Evolutionary conservation across 2,329 filamentous ascomycete genomes (phyloP).

Genomic region (Amphichorda felina): DNA sequence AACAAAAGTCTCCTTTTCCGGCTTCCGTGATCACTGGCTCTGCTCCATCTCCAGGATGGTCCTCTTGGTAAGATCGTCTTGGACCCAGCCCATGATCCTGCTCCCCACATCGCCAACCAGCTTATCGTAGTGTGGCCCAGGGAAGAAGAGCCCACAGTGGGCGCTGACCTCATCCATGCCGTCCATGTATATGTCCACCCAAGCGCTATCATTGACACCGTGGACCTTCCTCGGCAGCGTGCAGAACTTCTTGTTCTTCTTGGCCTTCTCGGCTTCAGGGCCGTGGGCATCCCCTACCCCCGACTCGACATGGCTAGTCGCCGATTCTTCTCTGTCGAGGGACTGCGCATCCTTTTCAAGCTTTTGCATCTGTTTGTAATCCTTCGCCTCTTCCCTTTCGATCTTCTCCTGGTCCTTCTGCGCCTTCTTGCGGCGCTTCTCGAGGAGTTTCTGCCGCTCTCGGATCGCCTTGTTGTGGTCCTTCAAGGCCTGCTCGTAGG

Average conservation of each 20-base stretch:
- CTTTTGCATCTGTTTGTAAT: constrained; percentile 9
- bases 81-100: constrained; percentile 57
- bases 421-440: constrained; percentile 37
- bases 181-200: constrained; percentile 72
- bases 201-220: constrained; percentile 54
- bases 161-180: constrained; percentile 77
- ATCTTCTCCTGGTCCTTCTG: constrained; percentile 27
- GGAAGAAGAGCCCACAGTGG: constrained; percentile 71
- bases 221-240: constrained; percentile 47
- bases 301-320: no score
- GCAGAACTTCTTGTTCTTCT: constrained; percentile 55
- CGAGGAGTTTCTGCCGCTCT: constrained; percentile 47
- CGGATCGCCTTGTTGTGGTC: constrained; percentile 52
- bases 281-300: constrained; percentile 6
- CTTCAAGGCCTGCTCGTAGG: constrained; percentile 55
- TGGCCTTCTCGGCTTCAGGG: constrained; percentile 1
- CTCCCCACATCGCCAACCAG: constrained; percentile 66
- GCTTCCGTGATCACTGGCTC: neutral
- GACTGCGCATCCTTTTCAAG: no score
- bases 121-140: constrained; percentile 59
- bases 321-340: constrained; percentile 9
- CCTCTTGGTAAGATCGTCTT: constrained; percentile 42
- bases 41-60: constrained; percentile 16
- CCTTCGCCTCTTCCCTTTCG: constrained; percentile 21
- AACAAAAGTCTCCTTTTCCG: no score